These are phyloP conservation scores for Leccinum boreale DNA, from an alignment of 768 basidiomycete genomes.

Conservation along the genomic window DNA sequence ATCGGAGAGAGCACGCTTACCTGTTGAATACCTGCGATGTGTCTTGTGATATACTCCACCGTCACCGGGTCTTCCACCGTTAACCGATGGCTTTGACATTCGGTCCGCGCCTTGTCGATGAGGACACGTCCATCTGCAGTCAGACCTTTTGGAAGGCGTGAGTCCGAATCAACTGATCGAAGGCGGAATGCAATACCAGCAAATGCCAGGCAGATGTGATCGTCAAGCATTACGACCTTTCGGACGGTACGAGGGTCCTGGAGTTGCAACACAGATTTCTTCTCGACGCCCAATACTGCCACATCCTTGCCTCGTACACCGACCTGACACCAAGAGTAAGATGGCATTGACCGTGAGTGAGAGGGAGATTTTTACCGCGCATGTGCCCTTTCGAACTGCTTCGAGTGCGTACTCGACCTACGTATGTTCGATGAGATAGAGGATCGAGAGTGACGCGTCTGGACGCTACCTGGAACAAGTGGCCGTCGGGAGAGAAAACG, in stretches of 20 bases:
- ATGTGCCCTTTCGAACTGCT: slow-evolving; percentile 95
- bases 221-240: slow-evolving; percentile 98
- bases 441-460: slow-evolving; percentile 26
- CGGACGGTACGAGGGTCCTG: slow-evolving; percentile 98
- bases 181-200: slow-evolving; percentile 62
- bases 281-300: slow-evolving; percentile 96
- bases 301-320: slow-evolving; percentile 94
- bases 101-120: slow-evolving; percentile 96
- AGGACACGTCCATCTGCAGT: slow-evolving; percentile 97
- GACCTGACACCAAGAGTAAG: slow-evolving; percentile 51
- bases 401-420: slow-evolving; percentile 99
- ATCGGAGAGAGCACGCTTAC: slow-evolving; percentile 38
- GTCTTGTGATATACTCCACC: slow-evolving; percentile 96
- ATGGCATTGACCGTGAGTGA: neutral
- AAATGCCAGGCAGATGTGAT: slow-evolving; percentile 96
- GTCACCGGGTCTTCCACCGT: slow-evolving; percentile 98
- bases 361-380: slow-evolving; percentile 63
- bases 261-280: slow-evolving; percentile 95
- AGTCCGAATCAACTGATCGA: slow-evolving; percentile 7
- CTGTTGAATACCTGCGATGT: slow-evolving; percentile 99
- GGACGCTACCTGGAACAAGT: slow-evolving; percentile 84
- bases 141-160: slow-evolving; percentile 55
- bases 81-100: slow-evolving; percentile 95
- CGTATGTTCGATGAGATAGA: slow-evolving; percentile 17
- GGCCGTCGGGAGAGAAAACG: slow-evolving; percentile 98